phyloP scores from a whole-genome alignment of 2,329 filamentous ascomycete species.

The Epichloe glyceriae region DNA sequence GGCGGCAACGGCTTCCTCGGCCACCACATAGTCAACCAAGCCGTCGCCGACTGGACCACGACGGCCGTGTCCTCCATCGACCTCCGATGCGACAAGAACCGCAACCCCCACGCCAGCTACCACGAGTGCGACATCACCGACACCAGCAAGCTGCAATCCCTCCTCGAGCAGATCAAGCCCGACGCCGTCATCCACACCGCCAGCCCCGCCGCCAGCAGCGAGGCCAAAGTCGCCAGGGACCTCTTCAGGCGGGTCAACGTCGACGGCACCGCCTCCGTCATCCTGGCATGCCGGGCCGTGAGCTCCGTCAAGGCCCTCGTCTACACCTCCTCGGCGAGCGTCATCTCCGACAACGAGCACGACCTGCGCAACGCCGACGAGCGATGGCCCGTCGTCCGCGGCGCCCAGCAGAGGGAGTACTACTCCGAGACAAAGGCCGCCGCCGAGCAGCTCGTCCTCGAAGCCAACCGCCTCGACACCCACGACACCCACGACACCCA shows the following conservation, averaged over 20 bases:
- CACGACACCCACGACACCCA: constrained; percentile 12
- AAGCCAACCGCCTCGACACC: constrained; percentile 51
- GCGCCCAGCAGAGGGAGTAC: constrained; percentile 59
- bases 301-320: constrained; percentile 61
- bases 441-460: constrained; percentile 69
- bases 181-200: constrained; percentile 88
- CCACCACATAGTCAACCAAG: constrained; percentile 65
- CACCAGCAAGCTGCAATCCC: constrained; percentile 40
- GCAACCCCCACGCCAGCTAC: constrained; percentile 47
- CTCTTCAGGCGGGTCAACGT: constrained; percentile 76
- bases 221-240: constrained; percentile 38
- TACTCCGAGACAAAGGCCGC: constrained; percentile 75
- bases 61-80: constrained; percentile 56
- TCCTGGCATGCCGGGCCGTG: constrained; percentile 54
- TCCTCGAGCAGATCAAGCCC: constrained; percentile 56
- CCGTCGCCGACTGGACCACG: constrained; percentile 41
- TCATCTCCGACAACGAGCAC: constrained; percentile 67
- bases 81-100: constrained; percentile 57
- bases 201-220: constrained; percentile 48
- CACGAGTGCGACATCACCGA: constrained; percentile 70
- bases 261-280: constrained; percentile 65
- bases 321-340: constrained; percentile 81
- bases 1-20: constrained; percentile 78
- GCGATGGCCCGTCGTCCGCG: constrained; percentile 62
- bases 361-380: constrained; percentile 82